Percentiles rank a stretch among this genome's conserved stretches.
Conservation (phyloP, 1,284 basidiomycete genomes). For the Sanguinoderma infundibulare region DNA sequence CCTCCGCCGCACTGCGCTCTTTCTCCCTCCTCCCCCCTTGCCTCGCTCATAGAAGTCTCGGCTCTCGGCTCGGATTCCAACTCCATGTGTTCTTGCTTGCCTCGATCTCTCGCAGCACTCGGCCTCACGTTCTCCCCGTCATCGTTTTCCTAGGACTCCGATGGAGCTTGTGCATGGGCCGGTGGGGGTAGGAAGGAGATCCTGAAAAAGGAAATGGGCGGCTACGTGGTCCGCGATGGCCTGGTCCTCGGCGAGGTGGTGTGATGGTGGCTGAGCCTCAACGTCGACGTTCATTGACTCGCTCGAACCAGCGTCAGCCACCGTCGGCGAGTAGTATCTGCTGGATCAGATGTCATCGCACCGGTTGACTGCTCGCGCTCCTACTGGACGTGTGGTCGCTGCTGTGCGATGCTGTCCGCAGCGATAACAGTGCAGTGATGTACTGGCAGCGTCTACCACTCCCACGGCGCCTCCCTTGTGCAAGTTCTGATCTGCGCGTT, state of each 20-base stretch:
- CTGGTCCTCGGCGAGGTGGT: constrained; percentile 2
- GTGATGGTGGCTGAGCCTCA: constrained; percentile 8
- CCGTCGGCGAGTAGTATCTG: constrained; percentile 6
- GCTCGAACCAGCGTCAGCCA: constrained; percentile 7
- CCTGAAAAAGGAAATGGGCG: constrained; percentile 12
- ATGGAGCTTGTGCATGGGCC: constrained; percentile 5
- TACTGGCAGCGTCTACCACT: constrained; percentile 9
- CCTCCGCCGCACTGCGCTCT: constrained; percentile 8
- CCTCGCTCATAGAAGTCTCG: constrained; percentile 22
- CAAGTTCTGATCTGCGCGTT: constrained; percentile 21
- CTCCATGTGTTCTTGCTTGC: constrained; percentile 23
- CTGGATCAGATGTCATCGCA: constrained; percentile 19
- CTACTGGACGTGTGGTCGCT: constrained; percentile 11
- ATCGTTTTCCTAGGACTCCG: constrained; percentile 11
- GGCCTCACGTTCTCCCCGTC: constrained; percentile 2
- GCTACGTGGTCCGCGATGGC: constrained; percentile 16
- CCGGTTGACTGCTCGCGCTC: constrained; percentile 12
- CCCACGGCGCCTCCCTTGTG: constrained; percentile 7
- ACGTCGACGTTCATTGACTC: background rate
- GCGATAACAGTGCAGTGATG: constrained; percentile 11
- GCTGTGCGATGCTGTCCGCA: constrained; percentile 21
- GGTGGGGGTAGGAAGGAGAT: constrained; percentile 9
- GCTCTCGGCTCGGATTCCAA: constrained; percentile 21
- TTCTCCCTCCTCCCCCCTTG: constrained; percentile 11
- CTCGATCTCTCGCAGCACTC: constrained; percentile 11